These are phyloP conservation scores for Xylariomycetidae sp. DNA, from an alignment of 2,329 filamentous ascomycete genomes.

Conservation along the genomic window DNA sequence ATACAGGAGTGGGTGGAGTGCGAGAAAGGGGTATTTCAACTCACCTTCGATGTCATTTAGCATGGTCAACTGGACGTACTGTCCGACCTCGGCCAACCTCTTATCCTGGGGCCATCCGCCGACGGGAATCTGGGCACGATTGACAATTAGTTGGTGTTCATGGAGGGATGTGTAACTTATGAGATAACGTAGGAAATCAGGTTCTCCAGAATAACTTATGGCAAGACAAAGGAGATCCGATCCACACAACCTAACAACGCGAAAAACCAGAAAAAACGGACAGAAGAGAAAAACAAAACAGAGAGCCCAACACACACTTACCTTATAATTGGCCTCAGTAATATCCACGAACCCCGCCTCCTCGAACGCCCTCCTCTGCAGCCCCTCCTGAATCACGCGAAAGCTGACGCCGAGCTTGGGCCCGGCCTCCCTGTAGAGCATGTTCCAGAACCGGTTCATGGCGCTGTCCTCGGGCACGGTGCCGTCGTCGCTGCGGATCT, in stretches of 20 bases:
- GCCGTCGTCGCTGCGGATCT: conserved; percentile 18
- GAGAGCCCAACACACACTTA: neutral
- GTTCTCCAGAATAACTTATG: no score
- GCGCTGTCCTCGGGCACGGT: conserved; percentile 13
- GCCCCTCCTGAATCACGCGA: conserved; percentile 2
- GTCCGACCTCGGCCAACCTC: conserved; percentile 4
- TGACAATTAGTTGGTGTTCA: neutral
- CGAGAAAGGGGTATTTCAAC: neutral
- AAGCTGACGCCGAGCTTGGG: conserved; percentile 2
- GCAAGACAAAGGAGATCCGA: neutral
- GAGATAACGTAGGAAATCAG: neutral
- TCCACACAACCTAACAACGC: neutral
- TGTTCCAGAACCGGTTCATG: conserved; percentile 4
- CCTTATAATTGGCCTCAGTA: conserved; percentile 2
- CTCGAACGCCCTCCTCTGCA: conserved; percentile 2
- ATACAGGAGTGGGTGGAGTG: neutral
- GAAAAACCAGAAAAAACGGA: neutral
- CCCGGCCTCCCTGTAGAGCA: conserved; percentile 1
- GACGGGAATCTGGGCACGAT: conserved; percentile 1
- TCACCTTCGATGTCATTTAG: conserved; percentile 6
- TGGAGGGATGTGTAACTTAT: neutral
- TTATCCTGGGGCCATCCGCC: conserved; percentile 4
- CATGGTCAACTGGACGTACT: conserved; percentile 2
- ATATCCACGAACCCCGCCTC: conserved; percentile 5
- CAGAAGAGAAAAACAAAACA: neutral